A percentile compares a stretch with the other conserved stretches of the same genome.
These are phyloP conservation scores for Taphrina confusa DNA, from an alignment of 1,139 yeast species.

Conservation along the genomic window DNA sequence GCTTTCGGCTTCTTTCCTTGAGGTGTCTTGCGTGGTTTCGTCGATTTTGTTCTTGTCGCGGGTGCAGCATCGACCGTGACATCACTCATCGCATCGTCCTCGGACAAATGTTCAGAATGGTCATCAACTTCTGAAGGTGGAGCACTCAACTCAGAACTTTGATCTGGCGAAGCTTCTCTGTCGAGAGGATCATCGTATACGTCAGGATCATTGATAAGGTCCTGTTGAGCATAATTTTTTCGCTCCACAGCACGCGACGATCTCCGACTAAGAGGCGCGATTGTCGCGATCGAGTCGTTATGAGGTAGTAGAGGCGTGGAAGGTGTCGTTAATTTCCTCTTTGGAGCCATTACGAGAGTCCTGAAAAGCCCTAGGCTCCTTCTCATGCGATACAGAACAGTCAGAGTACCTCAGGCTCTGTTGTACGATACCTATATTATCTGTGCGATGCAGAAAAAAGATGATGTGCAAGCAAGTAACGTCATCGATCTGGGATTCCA, in stretches of 20 bases:
- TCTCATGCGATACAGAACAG: constrained; percentile 19
- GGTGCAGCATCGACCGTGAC: constrained; percentile 6
- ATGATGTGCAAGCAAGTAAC: no score
- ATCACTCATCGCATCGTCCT: constrained; percentile 3
- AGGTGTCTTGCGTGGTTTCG: constrained; percentile 4
- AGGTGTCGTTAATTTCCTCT: not conserved
- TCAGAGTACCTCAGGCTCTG: no score
- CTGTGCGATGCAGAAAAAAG: no score
- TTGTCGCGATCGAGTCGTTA: not conserved
- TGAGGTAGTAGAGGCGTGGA: not conserved
- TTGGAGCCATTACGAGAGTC: constrained; percentile 1
- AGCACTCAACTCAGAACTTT: constrained; percentile 23
- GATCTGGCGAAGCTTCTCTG: constrained; percentile 31
- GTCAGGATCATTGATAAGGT: constrained; percentile 17
- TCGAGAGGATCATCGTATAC: constrained; percentile 23
- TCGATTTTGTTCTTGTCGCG: not conserved
- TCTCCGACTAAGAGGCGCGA: constrained; percentile 5
- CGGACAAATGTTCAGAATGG: constrained; percentile 3
- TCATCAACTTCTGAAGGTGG: constrained; percentile 14
- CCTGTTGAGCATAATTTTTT: constrained; percentile 24
- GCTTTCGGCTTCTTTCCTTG: not conserved
- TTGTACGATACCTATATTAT: no score
- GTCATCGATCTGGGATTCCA: no score
- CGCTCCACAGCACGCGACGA: constrained; percentile 17
- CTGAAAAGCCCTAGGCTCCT: constrained; percentile 3